Evolutionary conservation across 306 rosid species (phyloP), one percentile per base, ranked within the genome.

Genomic region (Vigna radiata): DNA sequence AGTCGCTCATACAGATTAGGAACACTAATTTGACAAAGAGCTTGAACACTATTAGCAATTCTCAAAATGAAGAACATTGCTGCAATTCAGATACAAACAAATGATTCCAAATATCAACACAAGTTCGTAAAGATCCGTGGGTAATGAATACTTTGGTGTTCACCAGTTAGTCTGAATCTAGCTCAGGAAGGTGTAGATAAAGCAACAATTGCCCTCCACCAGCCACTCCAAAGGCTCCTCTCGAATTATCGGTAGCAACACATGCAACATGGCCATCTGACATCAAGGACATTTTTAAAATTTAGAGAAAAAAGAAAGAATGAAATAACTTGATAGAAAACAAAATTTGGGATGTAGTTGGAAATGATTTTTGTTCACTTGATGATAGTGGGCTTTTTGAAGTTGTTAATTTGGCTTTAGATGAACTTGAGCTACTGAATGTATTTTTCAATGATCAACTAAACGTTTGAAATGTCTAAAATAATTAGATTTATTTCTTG

Each of bases 141-240:
- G 72, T 5, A 74, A 68, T 71, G 21, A 49, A 44, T 53, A 77
- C 73, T 33, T 19, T 44, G 23, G 23, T 25, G 47, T 79, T 29
- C 19, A 59, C 19, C 65, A 17, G 55, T 23, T 66, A 80, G 33
- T 74, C 54, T 56, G 79, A 74, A 54, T 80, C 47, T 4, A 6
- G 84, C 23, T 77, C 75, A 56, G 27, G 17, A 67, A 15, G 67
- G 54, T 61, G 90, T 50, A 83, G 82, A 85, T 82, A 91, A 70
- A 91, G 85, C 79, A 89, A 73, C 83, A 89, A 63, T 21, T 86
- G 75, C 25, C 89, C 89, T 37, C 82, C 79, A 44, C 83, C 71
- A 8, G 92, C 92, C 21, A 90, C 85, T 53, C 94, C 97, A 41
- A 90, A 80, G 10, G 85, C 90, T 53, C 94, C 88, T 74, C 75